These are phyloP conservation scores for Euphrasia confusa DNA, from an alignment of 257 asterid species.

Conservation along the genomic window DNA sequence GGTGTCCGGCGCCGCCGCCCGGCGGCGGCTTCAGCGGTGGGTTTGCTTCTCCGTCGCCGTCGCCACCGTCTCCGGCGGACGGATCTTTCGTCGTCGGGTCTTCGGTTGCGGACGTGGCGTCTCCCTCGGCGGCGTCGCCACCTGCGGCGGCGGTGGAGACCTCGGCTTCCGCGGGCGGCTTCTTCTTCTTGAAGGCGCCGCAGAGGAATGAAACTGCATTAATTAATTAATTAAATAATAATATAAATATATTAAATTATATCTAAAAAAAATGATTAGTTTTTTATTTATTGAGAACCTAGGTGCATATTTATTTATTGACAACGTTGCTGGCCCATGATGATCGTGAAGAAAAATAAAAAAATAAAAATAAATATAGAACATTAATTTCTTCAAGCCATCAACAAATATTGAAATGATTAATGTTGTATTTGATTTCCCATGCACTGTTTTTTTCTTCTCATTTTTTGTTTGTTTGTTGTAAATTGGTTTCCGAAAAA, in stretches of 20 bases:
- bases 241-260: neutral
- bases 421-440: conserved; percentile 1
- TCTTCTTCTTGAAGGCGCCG: conserved; percentile 39
- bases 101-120: neutral
- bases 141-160: neutral
- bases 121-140: neutral
- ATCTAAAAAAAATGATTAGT: neutral
- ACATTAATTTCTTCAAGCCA: neutral
- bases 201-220: conserved; percentile 49
- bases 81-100: neutral
- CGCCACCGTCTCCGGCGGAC: neutral
- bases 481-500: conserved; percentile 29
- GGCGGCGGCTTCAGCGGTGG: conserved; percentile 17
- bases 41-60: neutral
- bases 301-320: no score
- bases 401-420: neutral
- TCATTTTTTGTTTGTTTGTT: neutral
- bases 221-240: conserved; percentile 23
- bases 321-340: conserved; percentile 48
- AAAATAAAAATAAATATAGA: neutral
- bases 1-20: conserved; percentile 14
- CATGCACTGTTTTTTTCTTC: neutral
- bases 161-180: conserved; percentile 20
- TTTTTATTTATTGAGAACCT: no score
- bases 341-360: conserved; percentile 5